phyloP scores from a whole-genome alignment of 139 green algal species.

The Raphidocelis subcapitata region DNA sequence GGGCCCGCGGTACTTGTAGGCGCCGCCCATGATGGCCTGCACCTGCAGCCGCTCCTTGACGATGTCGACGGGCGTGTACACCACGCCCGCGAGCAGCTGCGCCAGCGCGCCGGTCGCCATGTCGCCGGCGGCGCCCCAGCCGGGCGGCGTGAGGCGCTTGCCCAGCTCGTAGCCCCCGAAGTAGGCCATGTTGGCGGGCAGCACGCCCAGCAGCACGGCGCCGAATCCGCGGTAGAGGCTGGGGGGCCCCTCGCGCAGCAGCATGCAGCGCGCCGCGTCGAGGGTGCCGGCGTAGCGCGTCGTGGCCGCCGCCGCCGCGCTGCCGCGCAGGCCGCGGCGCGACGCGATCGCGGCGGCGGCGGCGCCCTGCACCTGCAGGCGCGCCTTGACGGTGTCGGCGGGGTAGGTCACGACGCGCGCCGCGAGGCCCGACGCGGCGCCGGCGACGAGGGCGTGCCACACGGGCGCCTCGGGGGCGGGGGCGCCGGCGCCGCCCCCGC shows the following conservation, averaged over 20 bases:
- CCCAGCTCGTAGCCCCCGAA: conserved; percentile 51
- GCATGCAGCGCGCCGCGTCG: conserved; percentile 10
- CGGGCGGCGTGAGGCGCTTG: conserved; percentile 9
- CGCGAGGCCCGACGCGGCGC: conserved; percentile 33
- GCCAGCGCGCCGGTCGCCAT: conserved; percentile 63
- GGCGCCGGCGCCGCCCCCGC: neutral
- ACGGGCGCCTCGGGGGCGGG: neutral
- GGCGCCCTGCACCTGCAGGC: conserved; percentile 61
- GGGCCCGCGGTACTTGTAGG: conserved; percentile 19
- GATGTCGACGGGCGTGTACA: conserved; percentile 90
- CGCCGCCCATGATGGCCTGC: conserved; percentile 36
- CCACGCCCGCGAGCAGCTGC: conserved; percentile 73
- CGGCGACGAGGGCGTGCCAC: conserved; percentile 50
- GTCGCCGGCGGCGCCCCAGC: conserved; percentile 52
- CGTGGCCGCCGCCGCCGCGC: neutral
- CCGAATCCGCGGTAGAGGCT: conserved; percentile 74
- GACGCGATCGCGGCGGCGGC: no score
- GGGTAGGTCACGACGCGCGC: conserved; percentile 60
- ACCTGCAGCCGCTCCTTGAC: conserved; percentile 80
- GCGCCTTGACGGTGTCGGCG: conserved; percentile 75
- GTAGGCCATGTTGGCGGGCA: conserved; percentile 76
- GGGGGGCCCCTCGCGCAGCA: conserved; percentile 3
- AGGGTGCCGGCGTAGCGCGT: neutral
- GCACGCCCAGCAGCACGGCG: conserved; percentile 55
- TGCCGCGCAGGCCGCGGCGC: neutral